These are phyloP conservation scores for Noccaea caerulescens DNA, from an alignment of 345 rosid genomes.

Conservation along the genomic window DNA sequence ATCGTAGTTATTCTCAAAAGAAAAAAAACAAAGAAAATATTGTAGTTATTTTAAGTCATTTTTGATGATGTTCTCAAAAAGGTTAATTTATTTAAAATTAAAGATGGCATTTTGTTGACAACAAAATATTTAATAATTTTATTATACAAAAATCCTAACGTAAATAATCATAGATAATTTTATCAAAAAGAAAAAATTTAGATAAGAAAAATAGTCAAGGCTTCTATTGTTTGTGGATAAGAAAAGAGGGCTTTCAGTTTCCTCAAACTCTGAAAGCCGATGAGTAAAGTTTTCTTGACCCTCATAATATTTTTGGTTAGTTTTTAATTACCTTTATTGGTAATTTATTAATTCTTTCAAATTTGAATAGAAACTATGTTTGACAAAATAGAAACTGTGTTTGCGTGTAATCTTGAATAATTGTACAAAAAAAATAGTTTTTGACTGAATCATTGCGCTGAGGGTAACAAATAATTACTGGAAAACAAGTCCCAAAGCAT, in stretches of 20 bases:
- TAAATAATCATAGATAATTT: neutral
- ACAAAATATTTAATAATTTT: neutral
- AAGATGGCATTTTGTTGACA: neutral
- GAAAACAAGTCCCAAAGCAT: conserved; percentile 65
- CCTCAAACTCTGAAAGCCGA: conserved; percentile 18
- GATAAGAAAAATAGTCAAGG: neutral
- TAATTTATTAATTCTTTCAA: neutral
- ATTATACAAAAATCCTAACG: neutral
- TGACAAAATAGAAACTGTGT: conserved; percentile 17
- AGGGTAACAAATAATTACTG: conserved; percentile 54
- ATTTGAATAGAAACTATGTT: neutral
- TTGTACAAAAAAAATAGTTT: conserved; percentile 11
- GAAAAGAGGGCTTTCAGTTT: neutral
- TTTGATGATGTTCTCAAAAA: neutral
- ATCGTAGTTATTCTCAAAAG: too few species aligned
- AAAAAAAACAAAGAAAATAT: too few species aligned
- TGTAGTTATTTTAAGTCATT: neutral
- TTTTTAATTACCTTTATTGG: neutral
- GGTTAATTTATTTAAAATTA: neutral
- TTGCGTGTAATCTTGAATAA: conserved; percentile 43
- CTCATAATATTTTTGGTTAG: neutral
- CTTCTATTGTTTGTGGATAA: neutral
- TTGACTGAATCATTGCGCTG: conserved; percentile 51
- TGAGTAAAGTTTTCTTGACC: neutral
- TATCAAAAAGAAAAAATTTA: neutral